phyloP scores from a whole-genome alignment of 148 eudicot genomes.

The Talinum fruticosum region DNA sequence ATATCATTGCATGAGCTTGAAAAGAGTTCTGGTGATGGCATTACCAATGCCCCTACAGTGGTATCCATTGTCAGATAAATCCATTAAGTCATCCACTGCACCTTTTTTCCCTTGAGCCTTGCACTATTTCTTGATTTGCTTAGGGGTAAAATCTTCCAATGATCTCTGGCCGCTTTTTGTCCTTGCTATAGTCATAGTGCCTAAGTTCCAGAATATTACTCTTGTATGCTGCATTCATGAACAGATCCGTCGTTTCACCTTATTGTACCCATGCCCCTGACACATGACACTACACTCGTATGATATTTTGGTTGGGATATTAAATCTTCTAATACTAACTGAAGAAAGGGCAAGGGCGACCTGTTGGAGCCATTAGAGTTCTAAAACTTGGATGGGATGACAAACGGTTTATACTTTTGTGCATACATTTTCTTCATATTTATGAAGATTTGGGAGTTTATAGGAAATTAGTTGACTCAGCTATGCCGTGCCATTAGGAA shows the following conservation, averaged over 20 bases:
- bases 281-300: neutral
- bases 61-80: slow-evolving; percentile 17
- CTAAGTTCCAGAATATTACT: neutral
- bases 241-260: neutral
- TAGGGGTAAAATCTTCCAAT: slow-evolving; percentile 16
- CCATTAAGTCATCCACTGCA: slow-evolving; percentile 14
- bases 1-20: slow-evolving; percentile 15
- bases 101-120: slow-evolving; percentile 17
- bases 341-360: too few relatives aligned
- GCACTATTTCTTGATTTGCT: slow-evolving; percentile 15
- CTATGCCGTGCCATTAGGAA: neutral
- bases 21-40: slow-evolving; percentile 13
- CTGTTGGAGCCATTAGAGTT: too few relatives aligned
- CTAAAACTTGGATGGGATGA: neutral
- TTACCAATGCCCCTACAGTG: slow-evolving; percentile 21
- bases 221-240: neutral
- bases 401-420: too few relatives aligned
- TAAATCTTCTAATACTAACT: too few relatives aligned
- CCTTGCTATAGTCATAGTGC: neutral
- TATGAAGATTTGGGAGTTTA: too few relatives aligned
- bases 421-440: too few relatives aligned
- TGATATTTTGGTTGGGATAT: too few relatives aligned
- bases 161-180: slow-evolving; percentile 22
- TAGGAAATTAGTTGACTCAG: neutral
- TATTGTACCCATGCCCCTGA: neutral